Base-by-base conservation (phyloP, 2,329 filamentous ascomycete species). In the Sarocladium oryzae region DNA sequence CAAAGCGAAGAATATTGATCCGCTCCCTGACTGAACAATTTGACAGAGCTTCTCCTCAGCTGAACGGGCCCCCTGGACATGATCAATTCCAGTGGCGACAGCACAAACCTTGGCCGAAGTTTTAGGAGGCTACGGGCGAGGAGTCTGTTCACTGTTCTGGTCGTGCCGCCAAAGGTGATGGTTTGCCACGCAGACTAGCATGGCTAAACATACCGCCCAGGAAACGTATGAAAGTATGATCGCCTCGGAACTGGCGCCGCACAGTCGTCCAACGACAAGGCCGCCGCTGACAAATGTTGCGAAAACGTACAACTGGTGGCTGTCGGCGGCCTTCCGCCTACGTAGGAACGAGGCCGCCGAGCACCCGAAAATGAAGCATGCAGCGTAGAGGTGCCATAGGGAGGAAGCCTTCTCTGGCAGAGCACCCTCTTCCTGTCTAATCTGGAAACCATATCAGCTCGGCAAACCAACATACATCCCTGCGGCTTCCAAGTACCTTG, bases 151-250 rank as follows among this genome's bases (percentile, higher is more conserved):
- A 21, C 7, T 16, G 16, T 40, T 21, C n/a, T 4, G 10, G 36
- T 21, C 18, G 16, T 16, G 43, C 10, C 24, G 18, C 5, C 36
- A 36, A 16, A 37, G n/a, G n/a, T 32, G 37, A 11, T 51, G 20
- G 24, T 16, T 30, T 6, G 36, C 36, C 6, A 20, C 36, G 26
- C 49, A 41, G 5, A 26, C 37, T 6, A 51, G 13, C 49, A 51
- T 51, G 21, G 49, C 36, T 18, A 40, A 15, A 36, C 49, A 51
- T n/a, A 43, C 36, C 26, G 49, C 49, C 49, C 49, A 51, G 6
- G 49, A 43, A 37, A 51, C 26, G 37, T 51, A 43, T 33, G 23
- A n/a, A 32, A 40, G 32, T 36, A 51, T 33, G 20, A 51, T 41
- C 10, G 18, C 33, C 35, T 40, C 49, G 11, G 36, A 11, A 30